phyloP scores from a whole-genome alignment of 148 eudicot species.

The Rhododendron ovatum region DNA sequence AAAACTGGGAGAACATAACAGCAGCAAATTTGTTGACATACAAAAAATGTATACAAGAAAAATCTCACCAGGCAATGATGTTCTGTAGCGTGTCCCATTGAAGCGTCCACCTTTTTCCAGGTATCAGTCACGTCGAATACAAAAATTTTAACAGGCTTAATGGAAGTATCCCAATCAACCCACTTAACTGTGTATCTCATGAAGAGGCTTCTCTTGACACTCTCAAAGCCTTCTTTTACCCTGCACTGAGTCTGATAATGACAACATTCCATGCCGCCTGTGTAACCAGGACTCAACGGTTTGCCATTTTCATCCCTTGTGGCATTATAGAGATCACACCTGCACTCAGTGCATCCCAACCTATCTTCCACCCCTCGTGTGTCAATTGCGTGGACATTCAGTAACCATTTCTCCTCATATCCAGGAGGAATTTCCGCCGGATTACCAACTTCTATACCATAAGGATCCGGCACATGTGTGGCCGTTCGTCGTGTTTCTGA shows the following conservation, averaged over 20 bases:
- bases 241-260: slow-evolving; percentile 61
- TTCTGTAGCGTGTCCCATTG: slow-evolving; percentile 10
- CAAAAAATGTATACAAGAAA: not conserved
- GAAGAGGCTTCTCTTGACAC: slow-evolving; percentile 46
- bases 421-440: slow-evolving; percentile 60
- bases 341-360: slow-evolving; percentile 84
- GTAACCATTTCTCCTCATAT: slow-evolving; percentile 75
- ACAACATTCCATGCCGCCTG: slow-evolving; percentile 76
- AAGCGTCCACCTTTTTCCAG: slow-evolving; percentile 35
- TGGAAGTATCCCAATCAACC: slow-evolving; percentile 55
- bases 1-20: not conserved
- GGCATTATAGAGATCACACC: slow-evolving; percentile 74
- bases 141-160: slow-evolving; percentile 65
- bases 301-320: slow-evolving; percentile 41
- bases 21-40: not conserved
- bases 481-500: slow-evolving; percentile 78
- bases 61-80: slow-evolving; percentile 60
- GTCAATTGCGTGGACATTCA: slow-evolving; percentile 89
- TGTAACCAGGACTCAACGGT: slow-evolving; percentile 42
- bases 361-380: slow-evolving; percentile 66
- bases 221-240: slow-evolving; percentile 43
- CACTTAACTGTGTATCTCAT: slow-evolving; percentile 61
- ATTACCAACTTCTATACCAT: slow-evolving; percentile 75
- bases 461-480: slow-evolving; percentile 73
- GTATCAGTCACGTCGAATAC: slow-evolving; percentile 74